Conservation (phyloP, 2,329 filamentous ascomycete genomes). For the Beauveria sp. region DNA sequence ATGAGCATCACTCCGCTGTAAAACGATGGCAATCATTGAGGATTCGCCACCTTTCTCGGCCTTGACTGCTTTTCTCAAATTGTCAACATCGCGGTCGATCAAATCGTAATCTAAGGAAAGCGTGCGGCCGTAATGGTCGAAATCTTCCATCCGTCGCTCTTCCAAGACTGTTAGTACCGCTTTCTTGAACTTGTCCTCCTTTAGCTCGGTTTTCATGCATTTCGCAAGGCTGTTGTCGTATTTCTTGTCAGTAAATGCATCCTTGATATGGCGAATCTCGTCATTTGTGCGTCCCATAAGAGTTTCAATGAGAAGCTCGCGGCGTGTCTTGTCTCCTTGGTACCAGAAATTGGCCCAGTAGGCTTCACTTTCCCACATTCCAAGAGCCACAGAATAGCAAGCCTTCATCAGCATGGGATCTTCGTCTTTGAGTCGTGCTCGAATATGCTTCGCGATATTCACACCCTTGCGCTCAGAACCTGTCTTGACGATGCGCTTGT, state of each 20-base stretch:
- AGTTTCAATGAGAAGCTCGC: constrained; percentile 86
- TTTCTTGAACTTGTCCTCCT: constrained; percentile 91
- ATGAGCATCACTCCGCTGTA: constrained; percentile 73
- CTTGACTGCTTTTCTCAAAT: constrained; percentile 60
- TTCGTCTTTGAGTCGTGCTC: constrained; percentile 64
- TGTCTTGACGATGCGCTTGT: constrained; percentile 83
- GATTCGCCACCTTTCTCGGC: constrained; percentile 77
- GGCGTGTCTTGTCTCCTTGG: constrained; percentile 73
- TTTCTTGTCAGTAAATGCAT: constrained; percentile 83
- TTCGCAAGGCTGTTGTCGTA: constrained; percentile 72
- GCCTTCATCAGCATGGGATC: constrained; percentile 78
- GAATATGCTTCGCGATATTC: constrained; percentile 81
- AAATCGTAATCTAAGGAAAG: constrained; percentile 50
- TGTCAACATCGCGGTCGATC: constrained; percentile 64
- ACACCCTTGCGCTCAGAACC: constrained; percentile 66
- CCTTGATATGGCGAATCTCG: constrained; percentile 83
- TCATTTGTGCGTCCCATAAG: constrained; percentile 83
- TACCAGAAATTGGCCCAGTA: constrained; percentile 99
- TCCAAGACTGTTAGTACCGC: constrained; percentile 80
- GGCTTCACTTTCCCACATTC: constrained; percentile 84
- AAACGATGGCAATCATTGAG: constrained; percentile 77
- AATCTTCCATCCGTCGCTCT: constrained; percentile 75
- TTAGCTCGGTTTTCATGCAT: constrained; percentile 89
- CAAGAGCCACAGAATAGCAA: constrained; percentile 82
- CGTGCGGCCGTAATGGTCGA: constrained; percentile 53